Conservation (phyloP, 2,329 filamentous ascomycete genomes). For the Ramichloridium luteum region DNA sequence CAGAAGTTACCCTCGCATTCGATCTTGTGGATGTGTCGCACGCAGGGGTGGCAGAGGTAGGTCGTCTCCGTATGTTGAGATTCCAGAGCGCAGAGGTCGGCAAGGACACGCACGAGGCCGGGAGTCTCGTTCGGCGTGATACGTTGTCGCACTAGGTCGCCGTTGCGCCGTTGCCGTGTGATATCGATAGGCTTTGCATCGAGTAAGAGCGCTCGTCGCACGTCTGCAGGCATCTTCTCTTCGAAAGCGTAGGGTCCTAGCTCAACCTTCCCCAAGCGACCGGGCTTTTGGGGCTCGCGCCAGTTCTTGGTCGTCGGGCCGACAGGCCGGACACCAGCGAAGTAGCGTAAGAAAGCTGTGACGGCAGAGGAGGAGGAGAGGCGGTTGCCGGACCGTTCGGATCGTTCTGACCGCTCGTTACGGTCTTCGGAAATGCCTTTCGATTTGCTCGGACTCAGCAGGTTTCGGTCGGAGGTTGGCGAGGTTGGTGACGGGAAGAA, state of each 20-base stretch:
- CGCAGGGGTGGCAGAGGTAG: constrained; percentile 65
- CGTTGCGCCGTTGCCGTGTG: constrained; percentile 32
- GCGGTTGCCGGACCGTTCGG: no score
- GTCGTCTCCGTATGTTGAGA: constrained; percentile 52
- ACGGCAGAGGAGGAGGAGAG: no score
- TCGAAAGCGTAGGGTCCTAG: constrained; percentile 38
- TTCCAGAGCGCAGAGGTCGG: constrained; percentile 46
- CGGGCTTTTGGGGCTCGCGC: constrained; percentile 8
- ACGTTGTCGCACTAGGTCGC: constrained; percentile 30
- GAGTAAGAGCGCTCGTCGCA: constrained; percentile 29
- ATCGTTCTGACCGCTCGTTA: no score
- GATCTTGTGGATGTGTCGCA: constrained; percentile 72
- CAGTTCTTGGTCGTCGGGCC: no score
- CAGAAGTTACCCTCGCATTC: constrained; percentile 81
- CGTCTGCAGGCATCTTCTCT: constrained; percentile 32
- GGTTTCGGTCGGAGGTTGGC: no score
- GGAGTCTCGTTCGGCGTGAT: constrained; percentile 34
- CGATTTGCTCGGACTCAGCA: no score
- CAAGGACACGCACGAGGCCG: constrained; percentile 34
- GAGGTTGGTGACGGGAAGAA: no score
- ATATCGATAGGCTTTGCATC: constrained; percentile 28
- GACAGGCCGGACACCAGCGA: no score
- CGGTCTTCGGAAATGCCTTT: no score
- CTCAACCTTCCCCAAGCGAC: constrained; percentile 27
- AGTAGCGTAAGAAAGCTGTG: no score